Evolutionary conservation across 345 rosid species (phyloP).

Genomic region (Psidium friedrichsthalianum): DNA sequence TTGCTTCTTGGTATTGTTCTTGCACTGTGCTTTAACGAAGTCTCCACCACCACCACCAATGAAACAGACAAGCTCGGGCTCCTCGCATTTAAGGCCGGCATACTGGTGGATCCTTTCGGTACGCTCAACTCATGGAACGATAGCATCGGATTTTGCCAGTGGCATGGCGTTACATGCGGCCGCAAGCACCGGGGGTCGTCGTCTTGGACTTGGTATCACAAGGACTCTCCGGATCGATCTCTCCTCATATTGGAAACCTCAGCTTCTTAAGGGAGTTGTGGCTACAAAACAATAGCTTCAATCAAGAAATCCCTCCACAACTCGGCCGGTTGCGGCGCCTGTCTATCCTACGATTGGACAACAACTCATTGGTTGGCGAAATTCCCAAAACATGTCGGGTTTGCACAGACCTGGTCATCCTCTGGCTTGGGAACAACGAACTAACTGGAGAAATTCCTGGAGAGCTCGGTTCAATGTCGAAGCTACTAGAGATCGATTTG

Average conservation of each 20-base stretch:
- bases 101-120: neutral
- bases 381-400: neutral
- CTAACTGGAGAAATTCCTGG: neutral
- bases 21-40: neutral
- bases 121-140: neutral
- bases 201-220: neutral
- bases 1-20: neutral
- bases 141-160: neutral
- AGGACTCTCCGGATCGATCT: neutral
- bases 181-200: neutral
- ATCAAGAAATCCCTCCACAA: neutral
- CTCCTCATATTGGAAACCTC: neutral
- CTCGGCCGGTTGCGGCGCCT: neutral
- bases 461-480: neutral
- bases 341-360: rapidly evolving
- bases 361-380: neutral
- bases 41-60: neutral
- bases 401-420: rapidly evolving
- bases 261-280: neutral
- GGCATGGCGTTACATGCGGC: neutral
- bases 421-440: rapidly evolving
- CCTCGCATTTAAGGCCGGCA: neutral
- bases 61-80: neutral
- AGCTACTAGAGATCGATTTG: neutral
- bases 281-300: neutral